Conservation (phyloP, 1,139 yeast genomes). For the Magnusiomyces suaveolens region DNA sequence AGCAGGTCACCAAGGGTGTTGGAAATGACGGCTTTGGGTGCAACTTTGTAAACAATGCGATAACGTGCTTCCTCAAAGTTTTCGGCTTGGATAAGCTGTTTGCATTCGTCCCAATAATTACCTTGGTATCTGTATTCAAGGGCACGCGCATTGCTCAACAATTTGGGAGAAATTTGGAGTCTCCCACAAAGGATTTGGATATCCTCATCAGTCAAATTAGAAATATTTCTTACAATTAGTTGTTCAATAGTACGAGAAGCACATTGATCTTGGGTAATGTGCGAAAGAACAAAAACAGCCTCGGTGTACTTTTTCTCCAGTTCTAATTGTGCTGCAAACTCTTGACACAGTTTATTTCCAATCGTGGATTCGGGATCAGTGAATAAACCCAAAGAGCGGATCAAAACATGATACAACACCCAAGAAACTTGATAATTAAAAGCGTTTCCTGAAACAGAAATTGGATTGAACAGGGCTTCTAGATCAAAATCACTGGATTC, state of each 20-base stretch:
- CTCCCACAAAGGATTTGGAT: conserved; percentile 31
- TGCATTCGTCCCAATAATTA: conserved; percentile 51
- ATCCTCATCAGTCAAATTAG: conserved; percentile 30
- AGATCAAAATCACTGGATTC: conserved; percentile 30
- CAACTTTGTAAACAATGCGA: conserved; percentile 47
- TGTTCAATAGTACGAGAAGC: conserved; percentile 37
- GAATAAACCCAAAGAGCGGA: conserved; percentile 14
- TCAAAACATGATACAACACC: conserved; percentile 44
- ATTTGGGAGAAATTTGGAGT: conserved; percentile 22
- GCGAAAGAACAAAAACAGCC: conserved; percentile 52
- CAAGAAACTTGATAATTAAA: conserved; percentile 42
- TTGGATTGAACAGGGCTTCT: conserved; percentile 19
- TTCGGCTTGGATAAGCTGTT: conserved; percentile 53
- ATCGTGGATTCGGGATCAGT: conserved; percentile 17
- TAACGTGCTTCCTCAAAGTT: conserved; percentile 57
- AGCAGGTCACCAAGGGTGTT: conserved; percentile 32
- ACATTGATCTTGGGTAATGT: conserved; percentile 39
- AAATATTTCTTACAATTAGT: conserved; percentile 42
- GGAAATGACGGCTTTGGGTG: conserved; percentile 54
- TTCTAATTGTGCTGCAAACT: conserved; percentile 48
- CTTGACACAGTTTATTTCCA: conserved; percentile 41
- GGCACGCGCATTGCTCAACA: conserved; percentile 27
- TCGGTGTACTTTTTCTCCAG: conserved; percentile 45
- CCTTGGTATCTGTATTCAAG: conserved; percentile 35
- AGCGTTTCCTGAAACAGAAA: conserved; percentile 4